These are phyloP conservation scores for Inga laurina DNA, from an alignment of 306 rosid genomes.

Conservation along the genomic window DNA sequence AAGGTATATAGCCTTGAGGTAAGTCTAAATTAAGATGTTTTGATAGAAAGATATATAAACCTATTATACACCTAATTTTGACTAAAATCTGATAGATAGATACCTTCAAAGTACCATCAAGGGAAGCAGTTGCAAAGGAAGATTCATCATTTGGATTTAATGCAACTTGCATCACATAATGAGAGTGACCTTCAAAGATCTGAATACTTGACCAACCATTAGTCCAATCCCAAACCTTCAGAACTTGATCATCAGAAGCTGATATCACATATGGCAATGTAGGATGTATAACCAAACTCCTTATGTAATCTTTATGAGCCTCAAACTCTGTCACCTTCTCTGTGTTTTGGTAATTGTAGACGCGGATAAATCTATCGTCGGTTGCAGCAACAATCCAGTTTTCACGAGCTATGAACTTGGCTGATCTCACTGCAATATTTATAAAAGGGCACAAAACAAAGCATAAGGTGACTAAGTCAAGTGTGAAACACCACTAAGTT, in stretches of 20 bases:
- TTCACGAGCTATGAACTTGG: slow-evolving; percentile 56
- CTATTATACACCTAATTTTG: too few species aligned
- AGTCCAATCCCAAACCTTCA: slow-evolving; percentile 68
- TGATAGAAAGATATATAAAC: neutral
- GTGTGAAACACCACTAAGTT: neutral
- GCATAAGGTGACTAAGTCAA: neutral
- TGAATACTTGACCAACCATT: slow-evolving; percentile 52
- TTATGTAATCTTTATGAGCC: slow-evolving; percentile 61
- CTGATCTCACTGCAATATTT: slow-evolving; percentile 66
- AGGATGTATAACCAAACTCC: slow-evolving; percentile 64
- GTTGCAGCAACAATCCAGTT: slow-evolving; percentile 55
- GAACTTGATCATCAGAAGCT: slow-evolving; percentile 57
- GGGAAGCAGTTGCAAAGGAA: slow-evolving; percentile 57
- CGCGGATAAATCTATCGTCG: slow-evolving; percentile 55
- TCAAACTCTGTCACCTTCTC: slow-evolving; percentile 53
- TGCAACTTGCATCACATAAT: slow-evolving; percentile 72
- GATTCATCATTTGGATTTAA: slow-evolving; percentile 45
- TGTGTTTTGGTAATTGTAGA: slow-evolving; percentile 42
- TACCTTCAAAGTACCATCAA: slow-evolving; percentile 66
- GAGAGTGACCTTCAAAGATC: slow-evolving; percentile 60
- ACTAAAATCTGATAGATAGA: too few species aligned
- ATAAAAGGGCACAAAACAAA: neutral
- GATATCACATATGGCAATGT: slow-evolving; percentile 57
- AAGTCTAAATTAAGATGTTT: too few species aligned
- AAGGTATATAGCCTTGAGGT: too few species aligned